These are phyloP conservation scores for Acanthamoeba sp. DNA, from an alignment of 208 protist genomes.

Conservation along the genomic window DNA sequence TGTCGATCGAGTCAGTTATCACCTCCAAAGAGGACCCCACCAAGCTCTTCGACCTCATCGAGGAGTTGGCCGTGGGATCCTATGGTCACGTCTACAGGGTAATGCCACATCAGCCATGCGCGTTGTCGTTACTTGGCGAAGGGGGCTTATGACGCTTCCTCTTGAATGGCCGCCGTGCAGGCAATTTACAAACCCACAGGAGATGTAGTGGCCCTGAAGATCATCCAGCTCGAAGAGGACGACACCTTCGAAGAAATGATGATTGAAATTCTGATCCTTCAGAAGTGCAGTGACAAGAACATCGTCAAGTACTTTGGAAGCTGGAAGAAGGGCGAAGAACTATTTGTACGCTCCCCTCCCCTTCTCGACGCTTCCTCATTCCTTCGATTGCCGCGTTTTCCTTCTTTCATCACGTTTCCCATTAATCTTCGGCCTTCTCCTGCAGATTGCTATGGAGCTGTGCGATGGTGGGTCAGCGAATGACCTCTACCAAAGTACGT, in stretches of 20 bases:
- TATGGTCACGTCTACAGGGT: conserved; percentile 74
- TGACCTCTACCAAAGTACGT: conserved; percentile 67
- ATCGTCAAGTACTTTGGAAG: conserved; percentile 77
- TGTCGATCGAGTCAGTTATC: conserved; percentile 50
- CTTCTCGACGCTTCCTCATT: too few relatives aligned
- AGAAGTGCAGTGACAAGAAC: conserved; percentile 57
- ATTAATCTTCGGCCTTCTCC: neutral
- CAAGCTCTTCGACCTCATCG: conserved; percentile 62
- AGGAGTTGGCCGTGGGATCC: conserved; percentile 66
- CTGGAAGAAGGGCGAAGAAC: conserved; percentile 64
- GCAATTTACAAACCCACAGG: conserved; percentile 68
- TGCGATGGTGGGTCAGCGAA: conserved; percentile 71
- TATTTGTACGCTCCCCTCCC: conserved; percentile 56
- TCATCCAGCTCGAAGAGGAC: conserved; percentile 54
- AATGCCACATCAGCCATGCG: neutral
- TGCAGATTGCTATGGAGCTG: conserved; percentile 75
- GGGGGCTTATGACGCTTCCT: neutral
- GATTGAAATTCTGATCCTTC: conserved; percentile 58
- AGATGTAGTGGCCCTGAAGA: conserved; percentile 62
- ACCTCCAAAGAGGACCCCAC: conserved; percentile 76
- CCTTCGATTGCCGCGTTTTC: neutral
- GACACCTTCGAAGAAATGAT: conserved; percentile 75
- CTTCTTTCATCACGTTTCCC: neutral
- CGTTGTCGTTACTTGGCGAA: neutral
- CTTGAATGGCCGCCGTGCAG: neutral